These are phyloP conservation scores for Spathaspora passalidarum DNA, from an alignment of 805 yeast species.

Conservation along the genomic window DNA sequence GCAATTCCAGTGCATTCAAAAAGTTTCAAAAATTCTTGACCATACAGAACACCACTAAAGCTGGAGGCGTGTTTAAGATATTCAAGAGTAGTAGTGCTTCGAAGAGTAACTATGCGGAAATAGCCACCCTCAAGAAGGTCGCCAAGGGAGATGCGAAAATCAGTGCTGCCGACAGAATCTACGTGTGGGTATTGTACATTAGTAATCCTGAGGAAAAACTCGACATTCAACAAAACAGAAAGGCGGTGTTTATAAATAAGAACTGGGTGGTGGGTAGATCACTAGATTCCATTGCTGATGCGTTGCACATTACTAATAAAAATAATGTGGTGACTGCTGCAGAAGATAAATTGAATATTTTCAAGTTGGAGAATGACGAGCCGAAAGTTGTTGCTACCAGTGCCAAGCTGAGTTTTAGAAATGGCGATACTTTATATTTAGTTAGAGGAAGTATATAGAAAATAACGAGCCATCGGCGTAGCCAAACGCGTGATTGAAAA, in stretches of 20 bases:
- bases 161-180: slow-evolving; percentile 42
- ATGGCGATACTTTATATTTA: slow-evolving; percentile 51
- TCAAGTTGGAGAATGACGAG: slow-evolving; percentile 29
- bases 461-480: neutral
- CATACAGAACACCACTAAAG: slow-evolving; percentile 15
- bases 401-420: slow-evolving; percentile 41
- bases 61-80: slow-evolving; percentile 4
- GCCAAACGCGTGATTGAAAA: neutral
- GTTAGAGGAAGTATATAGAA: slow-evolving; percentile 43
- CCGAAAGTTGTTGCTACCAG: slow-evolving; percentile 28
- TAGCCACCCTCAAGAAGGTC: slow-evolving; percentile 38
- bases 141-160: slow-evolving; percentile 55
- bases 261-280: slow-evolving; percentile 61
- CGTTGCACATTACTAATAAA: slow-evolving; percentile 44
- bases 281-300: slow-evolving; percentile 50
- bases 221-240: slow-evolving; percentile 23
- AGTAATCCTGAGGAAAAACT: slow-evolving; percentile 16
- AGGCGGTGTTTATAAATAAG: slow-evolving; percentile 47
- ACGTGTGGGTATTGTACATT: slow-evolving; percentile 46
- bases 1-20: slow-evolving; percentile 20
- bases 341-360: slow-evolving; percentile 46
- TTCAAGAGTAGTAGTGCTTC: slow-evolving; percentile 3
- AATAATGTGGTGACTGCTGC: slow-evolving; percentile 46
- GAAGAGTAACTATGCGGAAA: slow-evolving; percentile 16
- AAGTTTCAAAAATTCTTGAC: slow-evolving; percentile 26